phyloP scores from a whole-genome alignment of 2,329 filamentous ascomycete species.

The Neoscytalidium dimidiatum region DNA sequence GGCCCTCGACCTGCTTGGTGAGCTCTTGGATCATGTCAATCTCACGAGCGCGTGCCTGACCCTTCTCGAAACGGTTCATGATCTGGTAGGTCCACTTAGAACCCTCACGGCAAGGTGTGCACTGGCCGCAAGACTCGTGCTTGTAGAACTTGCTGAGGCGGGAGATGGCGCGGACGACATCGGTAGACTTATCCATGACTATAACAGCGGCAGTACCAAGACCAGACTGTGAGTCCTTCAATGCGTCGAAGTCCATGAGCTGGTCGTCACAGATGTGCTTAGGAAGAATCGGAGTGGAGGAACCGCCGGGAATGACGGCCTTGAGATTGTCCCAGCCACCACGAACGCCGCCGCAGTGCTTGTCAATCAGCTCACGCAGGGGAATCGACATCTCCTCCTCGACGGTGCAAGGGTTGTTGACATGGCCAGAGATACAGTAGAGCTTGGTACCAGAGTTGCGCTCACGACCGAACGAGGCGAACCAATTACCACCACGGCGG shows the following conservation, averaged over 20 bases:
- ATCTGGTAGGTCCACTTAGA: constrained; percentile 99
- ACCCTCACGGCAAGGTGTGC: constrained; percentile 98
- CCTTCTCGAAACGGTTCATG: constrained; percentile 94
- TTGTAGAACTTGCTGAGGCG: constrained; percentile 96
- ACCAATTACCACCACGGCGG: constrained; percentile 90
- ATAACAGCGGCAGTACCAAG: constrained; percentile 97
- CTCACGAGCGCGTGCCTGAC: constrained; percentile 83
- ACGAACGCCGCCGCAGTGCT: constrained; percentile 94
- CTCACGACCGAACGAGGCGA: constrained; percentile 90
- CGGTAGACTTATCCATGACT: constrained; percentile 98
- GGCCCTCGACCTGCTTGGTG: constrained; percentile 98
- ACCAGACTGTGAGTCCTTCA: constrained; percentile 97
- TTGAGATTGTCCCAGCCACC: constrained; percentile 98
- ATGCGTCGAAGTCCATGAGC: constrained; percentile 97
- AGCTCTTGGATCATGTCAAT: constrained; percentile 99
- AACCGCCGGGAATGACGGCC: constrained; percentile 93
- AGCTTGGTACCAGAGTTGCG: constrained; percentile 97
- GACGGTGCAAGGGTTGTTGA: constrained; percentile 97
- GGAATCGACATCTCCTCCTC: constrained; percentile 99
- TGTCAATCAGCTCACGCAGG: constrained; percentile 92
- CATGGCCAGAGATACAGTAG: constrained; percentile 96
- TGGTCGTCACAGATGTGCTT: constrained; percentile 90
- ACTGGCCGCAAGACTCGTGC: constrained; percentile 97
- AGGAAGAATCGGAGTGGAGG: constrained; percentile 92
- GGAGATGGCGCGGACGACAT: constrained; percentile 91